Evolutionary conservation across 345 rosid genomes (phyloP), one percentile per base, ranked within the genome.

Genomic region (Combretum micranthum): DNA sequence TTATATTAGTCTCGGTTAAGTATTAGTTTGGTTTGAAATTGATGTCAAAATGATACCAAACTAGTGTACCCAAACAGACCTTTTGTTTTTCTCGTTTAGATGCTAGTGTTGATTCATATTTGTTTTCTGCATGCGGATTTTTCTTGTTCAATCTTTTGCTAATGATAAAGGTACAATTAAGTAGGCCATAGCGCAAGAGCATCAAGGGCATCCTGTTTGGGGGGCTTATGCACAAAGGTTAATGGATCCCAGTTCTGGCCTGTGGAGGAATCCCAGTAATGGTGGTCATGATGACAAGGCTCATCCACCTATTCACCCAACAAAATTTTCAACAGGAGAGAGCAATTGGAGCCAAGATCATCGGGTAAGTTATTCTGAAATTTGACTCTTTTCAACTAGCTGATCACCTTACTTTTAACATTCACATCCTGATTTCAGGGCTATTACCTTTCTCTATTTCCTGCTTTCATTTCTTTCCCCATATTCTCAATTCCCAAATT

Each of bases 271-370:
- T 72, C 99, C 99, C 56, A 66, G 91, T 63, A 80, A 69, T 68
- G 99, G 97, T 67, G 99, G 99, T 52, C 99, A 84, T 69, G 99
- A 92, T 65, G 99, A 92, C 77, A 88, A 92, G 75, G 99, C 99
- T 46, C 99, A 92, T 65, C 99, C 99, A 56, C 99, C 99, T 56
- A 92, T 92, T 60, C 99, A 92, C 61, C 99, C 99, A 8, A 88
- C 99, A 55, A 92, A 88, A 62, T 92, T 78, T 81, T 92, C 97
- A 50, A 47, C 80, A 51, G 99, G 99, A 55, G 96, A 92, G 74
- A 69, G 62, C 59, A 50, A 75, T 52, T 93, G 97, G 99, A 93
- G 84, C 55, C 85, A 80, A 69, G 97, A 93, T 66, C 99, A 93
- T 73, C 83, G 63, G 61, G 97, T 87, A 70, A 74, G 88, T 68